A percentile compares a stretch with the other conserved stretches of the same genome.
Evolutionary conservation across 805 yeast species (phyloP).

Genomic region (baker's yeast (Saccharomyces cerevisiae)): DNA sequence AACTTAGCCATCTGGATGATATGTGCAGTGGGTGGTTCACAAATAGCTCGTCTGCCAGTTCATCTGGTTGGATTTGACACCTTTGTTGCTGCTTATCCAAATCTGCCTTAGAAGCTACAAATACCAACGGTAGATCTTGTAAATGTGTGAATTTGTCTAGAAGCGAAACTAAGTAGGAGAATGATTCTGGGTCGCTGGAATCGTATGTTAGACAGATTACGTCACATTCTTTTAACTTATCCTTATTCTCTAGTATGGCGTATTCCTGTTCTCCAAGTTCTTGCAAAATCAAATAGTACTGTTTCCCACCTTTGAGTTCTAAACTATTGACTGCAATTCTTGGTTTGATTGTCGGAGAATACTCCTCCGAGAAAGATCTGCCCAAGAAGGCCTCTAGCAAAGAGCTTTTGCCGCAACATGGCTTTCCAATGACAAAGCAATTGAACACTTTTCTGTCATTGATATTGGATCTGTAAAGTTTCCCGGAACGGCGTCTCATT

Average conservation of each 20-base stretch:
- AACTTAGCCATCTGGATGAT: conserved; percentile 82
- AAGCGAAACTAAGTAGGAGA: conserved; percentile 71
- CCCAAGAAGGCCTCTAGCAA: conserved; percentile 74
- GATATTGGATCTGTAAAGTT: conserved; percentile 57
- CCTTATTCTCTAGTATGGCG: conserved; percentile 65
- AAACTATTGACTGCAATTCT: conserved; percentile 83
- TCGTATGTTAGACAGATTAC: conserved; percentile 86
- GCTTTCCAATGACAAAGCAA: conserved; percentile 79
- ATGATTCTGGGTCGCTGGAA: conserved; percentile 92
- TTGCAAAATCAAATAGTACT: conserved; percentile 82
- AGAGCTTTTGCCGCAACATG: conserved; percentile 81
- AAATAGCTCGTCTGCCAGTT: conserved; percentile 56
- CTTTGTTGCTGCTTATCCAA: conserved; percentile 92
- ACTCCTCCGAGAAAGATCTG: conserved; percentile 57
- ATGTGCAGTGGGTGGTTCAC: conserved; percentile 84
- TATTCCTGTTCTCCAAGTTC: conserved; percentile 78
- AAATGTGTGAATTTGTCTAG: conserved; percentile 49
- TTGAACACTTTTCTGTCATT: conserved; percentile 85
- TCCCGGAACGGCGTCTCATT: conserved; percentile 56
- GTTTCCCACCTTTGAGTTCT: conserved; percentile 90
- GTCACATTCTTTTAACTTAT: conserved; percentile 75
- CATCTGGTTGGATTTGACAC: conserved; percentile 78
- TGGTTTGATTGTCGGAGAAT: conserved; percentile 77
- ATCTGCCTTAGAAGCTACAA: conserved; percentile 92
- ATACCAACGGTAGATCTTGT: conserved; percentile 68